Conservation (phyloP, 805 yeast species). For the Naumovozyma baii region DNA sequence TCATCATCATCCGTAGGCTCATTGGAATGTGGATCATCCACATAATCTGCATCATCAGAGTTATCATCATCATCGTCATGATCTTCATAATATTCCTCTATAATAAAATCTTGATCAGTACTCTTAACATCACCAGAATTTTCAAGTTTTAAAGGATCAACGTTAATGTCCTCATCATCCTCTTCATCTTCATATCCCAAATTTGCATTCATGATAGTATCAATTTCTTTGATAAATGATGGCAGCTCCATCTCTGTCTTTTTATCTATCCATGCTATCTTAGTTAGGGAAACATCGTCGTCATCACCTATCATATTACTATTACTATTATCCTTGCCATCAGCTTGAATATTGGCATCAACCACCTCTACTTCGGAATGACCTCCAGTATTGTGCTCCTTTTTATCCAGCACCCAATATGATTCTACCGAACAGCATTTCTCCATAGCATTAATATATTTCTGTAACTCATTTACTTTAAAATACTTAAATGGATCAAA, state of each 20-base stretch:
- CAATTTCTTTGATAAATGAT: constrained; percentile 23
- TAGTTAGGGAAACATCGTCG: constrained; percentile 23
- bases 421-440: constrained; percentile 22
- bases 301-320: constrained; percentile 1
- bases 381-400: background rate
- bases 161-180: constrained; percentile 20
- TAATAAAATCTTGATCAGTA: constrained; percentile 9
- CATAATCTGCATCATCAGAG: constrained; percentile 9
- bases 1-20: constrained; percentile 4
- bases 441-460: constrained; percentile 37
- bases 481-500: constrained; percentile 36
- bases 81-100: constrained; percentile 16
- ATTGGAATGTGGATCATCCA: constrained; percentile 6
- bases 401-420: constrained; percentile 5
- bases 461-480: constrained; percentile 28
- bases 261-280: constrained; percentile 24
- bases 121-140: constrained; percentile 12
- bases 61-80: constrained; percentile 9
- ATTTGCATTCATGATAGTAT: constrained; percentile 24
- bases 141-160: no score
- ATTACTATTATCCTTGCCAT: background rate
- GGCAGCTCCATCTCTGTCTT: constrained; percentile 9
- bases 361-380: background rate
- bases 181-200: constrained; percentile 28
- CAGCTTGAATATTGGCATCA: background rate